phyloP scores from a whole-genome alignment of 805 yeast species.

The Kurtzmaniella fragi region DNA sequence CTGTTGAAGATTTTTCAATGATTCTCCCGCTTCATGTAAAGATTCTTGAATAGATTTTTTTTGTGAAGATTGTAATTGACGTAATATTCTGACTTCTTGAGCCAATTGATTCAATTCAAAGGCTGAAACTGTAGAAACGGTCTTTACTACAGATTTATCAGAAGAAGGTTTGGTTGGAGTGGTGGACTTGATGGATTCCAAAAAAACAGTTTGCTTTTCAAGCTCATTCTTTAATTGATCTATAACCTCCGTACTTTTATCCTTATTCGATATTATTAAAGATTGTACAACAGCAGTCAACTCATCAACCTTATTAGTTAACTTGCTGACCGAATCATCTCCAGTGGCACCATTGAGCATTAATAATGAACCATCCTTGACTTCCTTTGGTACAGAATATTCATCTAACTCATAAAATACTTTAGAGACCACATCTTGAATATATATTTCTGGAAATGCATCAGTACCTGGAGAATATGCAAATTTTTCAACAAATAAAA shows the following conservation, averaged over 20 bases:
- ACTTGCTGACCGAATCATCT: constrained; percentile 8
- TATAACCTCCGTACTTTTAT: no score
- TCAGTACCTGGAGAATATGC: constrained; percentile 73
- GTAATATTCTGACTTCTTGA: constrained; percentile 49
- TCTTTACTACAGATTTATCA: no score
- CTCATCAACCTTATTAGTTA: constrained; percentile 14
- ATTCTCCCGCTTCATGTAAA: constrained; percentile 38
- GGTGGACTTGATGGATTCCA: no score
- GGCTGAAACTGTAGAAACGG: no score
- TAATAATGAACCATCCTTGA: constrained; percentile 56
- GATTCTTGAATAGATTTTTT: constrained; percentile 32
- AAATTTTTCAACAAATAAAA: constrained; percentile 81
- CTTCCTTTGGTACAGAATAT: constrained; percentile 44
- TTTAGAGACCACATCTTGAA: constrained; percentile 54
- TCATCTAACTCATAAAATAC: constrained; percentile 83
- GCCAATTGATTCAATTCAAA: no score
- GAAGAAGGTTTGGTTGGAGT: no score
- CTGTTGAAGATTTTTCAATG: constrained; percentile 49
- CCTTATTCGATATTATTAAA: no score
- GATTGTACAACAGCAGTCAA: constrained; percentile 9
- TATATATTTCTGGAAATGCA: constrained; percentile 72
- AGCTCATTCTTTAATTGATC: no score
- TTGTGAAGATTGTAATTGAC: constrained; percentile 48
- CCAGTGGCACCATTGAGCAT: constrained; percentile 45
- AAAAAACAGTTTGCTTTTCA: no score